phyloP scores from a whole-genome alignment of 805 yeast species.

The Saccharomycopsis javanensis region DNA sequence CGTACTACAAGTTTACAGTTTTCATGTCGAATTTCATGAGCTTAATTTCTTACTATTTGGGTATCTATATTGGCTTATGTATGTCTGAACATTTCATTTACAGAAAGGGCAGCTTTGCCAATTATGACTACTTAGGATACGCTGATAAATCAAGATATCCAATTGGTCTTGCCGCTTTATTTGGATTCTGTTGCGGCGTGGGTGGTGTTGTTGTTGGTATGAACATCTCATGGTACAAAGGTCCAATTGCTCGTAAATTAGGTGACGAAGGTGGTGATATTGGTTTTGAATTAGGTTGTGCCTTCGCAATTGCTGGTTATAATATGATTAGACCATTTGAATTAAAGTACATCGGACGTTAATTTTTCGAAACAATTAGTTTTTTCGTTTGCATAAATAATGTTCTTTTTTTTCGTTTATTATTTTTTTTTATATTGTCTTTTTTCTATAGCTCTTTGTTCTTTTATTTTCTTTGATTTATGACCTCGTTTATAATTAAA shows the following conservation, averaged over 20 bases:
- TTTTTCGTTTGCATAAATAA: not conserved
- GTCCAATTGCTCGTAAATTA: constrained; percentile 53
- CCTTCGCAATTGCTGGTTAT: constrained; percentile 57
- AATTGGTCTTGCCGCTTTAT: constrained; percentile 65
- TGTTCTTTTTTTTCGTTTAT: not conserved
- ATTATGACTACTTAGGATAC: constrained; percentile 57
- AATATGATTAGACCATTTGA: constrained; percentile 57
- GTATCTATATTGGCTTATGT: constrained; percentile 68
- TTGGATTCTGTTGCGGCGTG: constrained; percentile 73
- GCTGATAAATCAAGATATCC: constrained; percentile 52
- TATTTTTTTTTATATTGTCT: not conserved
- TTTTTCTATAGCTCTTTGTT: not conserved
- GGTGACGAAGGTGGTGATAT: constrained; percentile 69
- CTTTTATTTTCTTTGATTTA: not conserved
- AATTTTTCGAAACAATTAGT: constrained; percentile 1
- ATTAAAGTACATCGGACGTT: constrained; percentile 49
- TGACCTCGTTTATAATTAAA: too few relatives aligned
- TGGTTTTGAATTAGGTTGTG: constrained; percentile 72
- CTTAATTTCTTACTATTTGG: constrained; percentile 82
- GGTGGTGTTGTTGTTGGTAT: constrained; percentile 85
- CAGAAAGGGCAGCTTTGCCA: constrained; percentile 52
- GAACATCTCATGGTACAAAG: constrained; percentile 77
- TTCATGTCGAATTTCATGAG: constrained; percentile 87
- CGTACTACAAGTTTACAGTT: constrained; percentile 58
- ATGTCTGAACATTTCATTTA: constrained; percentile 78